phyloP scores from a whole-genome alignment of 768 basidiomycete genomes.

The Sarcomyxa edulis region DNA sequence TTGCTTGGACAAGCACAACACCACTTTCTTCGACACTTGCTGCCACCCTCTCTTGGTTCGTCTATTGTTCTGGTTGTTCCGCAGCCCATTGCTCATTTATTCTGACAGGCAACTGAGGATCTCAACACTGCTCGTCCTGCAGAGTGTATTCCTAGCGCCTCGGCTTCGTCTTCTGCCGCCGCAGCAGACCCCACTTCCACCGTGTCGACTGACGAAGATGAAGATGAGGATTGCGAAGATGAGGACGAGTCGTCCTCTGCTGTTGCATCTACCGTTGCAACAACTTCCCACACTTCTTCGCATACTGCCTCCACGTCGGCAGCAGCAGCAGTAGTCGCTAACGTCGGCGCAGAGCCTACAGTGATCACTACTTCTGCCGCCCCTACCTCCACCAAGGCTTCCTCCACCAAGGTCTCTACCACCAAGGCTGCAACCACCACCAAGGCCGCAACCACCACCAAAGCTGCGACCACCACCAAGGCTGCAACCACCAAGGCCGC shows the following conservation, averaged over 20 bases:
- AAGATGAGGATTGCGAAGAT: slow-evolving; percentile 28
- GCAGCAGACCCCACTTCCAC: slow-evolving; percentile 22
- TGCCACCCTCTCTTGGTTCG: slow-evolving; percentile 67
- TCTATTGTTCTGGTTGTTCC: too few relatives aligned
- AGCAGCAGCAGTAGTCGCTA: slow-evolving; percentile 7
- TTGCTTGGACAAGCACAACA: slow-evolving; percentile 42
- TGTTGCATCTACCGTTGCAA: slow-evolving; percentile 14
- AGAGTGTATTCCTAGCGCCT: slow-evolving; percentile 43
- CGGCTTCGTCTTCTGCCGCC: slow-evolving; percentile 20
- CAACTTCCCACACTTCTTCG: slow-evolving; percentile 11
- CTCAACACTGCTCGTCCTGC: slow-evolving; percentile 39
- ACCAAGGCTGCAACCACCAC: slow-evolving; percentile 7
- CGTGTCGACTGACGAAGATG: slow-evolving; percentile 17
- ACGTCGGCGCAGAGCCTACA: neutral
- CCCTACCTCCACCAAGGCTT: slow-evolving; percentile 8
- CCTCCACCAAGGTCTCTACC: slow-evolving; percentile 12
- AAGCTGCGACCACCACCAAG: slow-evolving; percentile 13
- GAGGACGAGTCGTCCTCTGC: slow-evolving; percentile 16
- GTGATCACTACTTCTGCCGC: slow-evolving; percentile 1
- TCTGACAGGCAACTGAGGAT: slow-evolving; percentile 45
- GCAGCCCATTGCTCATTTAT: too few relatives aligned
- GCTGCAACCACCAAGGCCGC: slow-evolving; percentile 8
- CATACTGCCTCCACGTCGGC: slow-evolving; percentile 7
- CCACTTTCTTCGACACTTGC: slow-evolving; percentile 59
- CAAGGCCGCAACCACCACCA: slow-evolving; percentile 6